Conservation (phyloP, 2,329 filamentous ascomycete species). For the Emergomyces pasteurianus region DNA sequence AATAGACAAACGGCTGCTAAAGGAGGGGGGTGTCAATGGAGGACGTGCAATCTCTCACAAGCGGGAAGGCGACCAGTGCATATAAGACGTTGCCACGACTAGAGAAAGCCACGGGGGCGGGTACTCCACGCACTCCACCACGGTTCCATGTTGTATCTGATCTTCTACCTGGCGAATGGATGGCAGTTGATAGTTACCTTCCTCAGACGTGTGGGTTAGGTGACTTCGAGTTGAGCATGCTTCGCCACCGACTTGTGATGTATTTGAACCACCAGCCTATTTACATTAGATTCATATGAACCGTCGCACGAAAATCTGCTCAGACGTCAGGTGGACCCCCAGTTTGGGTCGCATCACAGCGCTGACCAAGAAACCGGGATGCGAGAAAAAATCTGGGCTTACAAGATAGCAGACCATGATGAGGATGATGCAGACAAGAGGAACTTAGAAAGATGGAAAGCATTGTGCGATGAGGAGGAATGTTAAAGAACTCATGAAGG, state of each 20-base stretch:
- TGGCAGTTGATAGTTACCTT: slow-evolving; percentile 4
- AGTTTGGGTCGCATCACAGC: no score
- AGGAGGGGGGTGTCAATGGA: slow-evolving; percentile 4
- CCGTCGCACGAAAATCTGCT: background rate
- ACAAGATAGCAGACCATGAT: slow-evolving; percentile 4
- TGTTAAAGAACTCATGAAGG: slow-evolving; percentile 5
- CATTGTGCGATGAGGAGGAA: slow-evolving; percentile 4
- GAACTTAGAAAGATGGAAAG: slow-evolving; percentile 2
- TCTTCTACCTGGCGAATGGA: background rate
- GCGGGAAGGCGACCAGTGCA: slow-evolving; percentile 3
- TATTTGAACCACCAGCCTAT: background rate
- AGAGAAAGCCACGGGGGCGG: background rate
- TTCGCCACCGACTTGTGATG: slow-evolving; percentile 1
- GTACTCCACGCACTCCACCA: background rate
- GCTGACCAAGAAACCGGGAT: background rate
- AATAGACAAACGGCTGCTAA: slow-evolving; percentile 5
- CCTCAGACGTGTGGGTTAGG: slow-evolving; percentile 2
- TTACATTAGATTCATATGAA: background rate
- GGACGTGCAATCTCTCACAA: slow-evolving; percentile 6
- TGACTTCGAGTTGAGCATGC: slow-evolving; percentile 5
- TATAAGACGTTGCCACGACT: slow-evolving; percentile 7
- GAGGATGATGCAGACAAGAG: background rate
- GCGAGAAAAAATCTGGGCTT: slow-evolving; percentile 3
- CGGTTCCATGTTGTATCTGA: slow-evolving; percentile 8
- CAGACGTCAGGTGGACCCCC: background rate